Percentiles rank a stretch among this genome's conserved stretches.
Evolutionary conservation across 495 filamentous ascomycete genomes (phyloP).

Genomic region (Penicillium salamii): DNA sequence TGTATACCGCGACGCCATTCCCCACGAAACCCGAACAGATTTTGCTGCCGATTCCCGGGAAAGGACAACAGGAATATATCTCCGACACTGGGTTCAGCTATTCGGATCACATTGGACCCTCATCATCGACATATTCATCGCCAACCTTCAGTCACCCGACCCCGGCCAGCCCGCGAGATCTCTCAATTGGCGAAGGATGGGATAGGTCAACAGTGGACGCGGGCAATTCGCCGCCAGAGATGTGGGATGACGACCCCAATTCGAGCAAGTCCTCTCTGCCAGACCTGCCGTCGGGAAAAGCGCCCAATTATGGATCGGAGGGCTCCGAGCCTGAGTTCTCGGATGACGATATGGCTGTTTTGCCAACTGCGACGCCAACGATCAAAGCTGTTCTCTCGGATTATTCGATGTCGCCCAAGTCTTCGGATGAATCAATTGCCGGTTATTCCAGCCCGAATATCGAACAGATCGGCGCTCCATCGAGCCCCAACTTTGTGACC

Average conservation of each 20-base stretch:
- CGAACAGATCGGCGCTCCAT: constrained; percentile 40
- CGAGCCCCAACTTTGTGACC: constrained; percentile 45
- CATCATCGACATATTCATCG: constrained; percentile 25
- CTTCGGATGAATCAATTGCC: constrained; percentile 11
- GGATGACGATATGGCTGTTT: constrained; percentile 37
- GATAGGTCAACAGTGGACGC: constrained; percentile 42
- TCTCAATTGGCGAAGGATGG: constrained; percentile 35
- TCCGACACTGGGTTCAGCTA: constrained; percentile 34
- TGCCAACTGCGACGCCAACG: constrained; percentile 38
- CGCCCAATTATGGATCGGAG: constrained; percentile 18
- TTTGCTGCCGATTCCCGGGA: constrained; percentile 44
- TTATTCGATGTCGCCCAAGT: constrained; percentile 22
- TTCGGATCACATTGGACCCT: constrained; percentile 13
- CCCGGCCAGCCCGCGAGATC: constrained; percentile 31
- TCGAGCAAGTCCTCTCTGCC: constrained; percentile 46
- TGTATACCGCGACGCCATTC: constrained; percentile 46
- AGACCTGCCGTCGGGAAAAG: constrained; percentile 27
- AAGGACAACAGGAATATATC: constrained; percentile 39
- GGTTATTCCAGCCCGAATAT: constrained; percentile 44
- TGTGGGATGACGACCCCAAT: constrained; percentile 45
- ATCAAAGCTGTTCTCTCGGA: constrained; percentile 41
- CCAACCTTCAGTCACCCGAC: constrained; percentile 27
- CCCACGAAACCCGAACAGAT: constrained; percentile 54
- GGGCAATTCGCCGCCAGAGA: constrained; percentile 37
- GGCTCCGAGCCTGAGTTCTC: constrained; percentile 29